phyloP scores from a whole-genome alignment of 768 basidiomycete genomes.

The Phaffia tasmanica region DNA sequence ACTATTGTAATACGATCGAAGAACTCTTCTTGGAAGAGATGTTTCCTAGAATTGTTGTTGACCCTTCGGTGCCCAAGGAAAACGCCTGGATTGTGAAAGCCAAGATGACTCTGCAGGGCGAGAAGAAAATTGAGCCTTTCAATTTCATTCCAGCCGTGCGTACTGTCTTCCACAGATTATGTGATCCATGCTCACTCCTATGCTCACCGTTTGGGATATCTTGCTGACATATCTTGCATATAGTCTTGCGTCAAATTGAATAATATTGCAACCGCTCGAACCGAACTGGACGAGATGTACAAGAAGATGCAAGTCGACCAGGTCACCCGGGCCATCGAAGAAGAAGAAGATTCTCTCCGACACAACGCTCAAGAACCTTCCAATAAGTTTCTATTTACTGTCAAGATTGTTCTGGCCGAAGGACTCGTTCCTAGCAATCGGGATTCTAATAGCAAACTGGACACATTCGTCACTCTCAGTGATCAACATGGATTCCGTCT shows the following conservation, averaged over 20 bases:
- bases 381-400: constrained; percentile 71
- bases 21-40: constrained; percentile 87
- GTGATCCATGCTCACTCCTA: neutral
- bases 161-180: neutral
- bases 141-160: constrained; percentile 65
- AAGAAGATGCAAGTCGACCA: constrained; percentile 81
- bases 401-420: constrained; percentile 88
- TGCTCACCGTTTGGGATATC: neutral
- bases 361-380: constrained; percentile 51
- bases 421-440: constrained; percentile 66
- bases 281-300: constrained; percentile 87
- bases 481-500: constrained; percentile 80
- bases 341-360: neutral
- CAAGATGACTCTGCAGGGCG: constrained; percentile 48
- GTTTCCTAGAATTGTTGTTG: constrained; percentile 43
- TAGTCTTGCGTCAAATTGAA: constrained; percentile 94
- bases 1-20: constrained; percentile 80
- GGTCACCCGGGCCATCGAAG: constrained; percentile 51
- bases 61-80: constrained; percentile 21
- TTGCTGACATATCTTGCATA: constrained; percentile 1
- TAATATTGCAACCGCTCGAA: constrained; percentile 85
- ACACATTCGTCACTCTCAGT: constrained; percentile 88
- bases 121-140: constrained; percentile 89
- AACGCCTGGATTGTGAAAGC: constrained; percentile 51
- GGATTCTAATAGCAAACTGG: constrained; percentile 65